Percentiles rank a stretch among this genome's conserved stretches.
Evolutionary conservation across 805 yeast genomes (phyloP).

Genomic region (Kazachstania taianensis): DNA sequence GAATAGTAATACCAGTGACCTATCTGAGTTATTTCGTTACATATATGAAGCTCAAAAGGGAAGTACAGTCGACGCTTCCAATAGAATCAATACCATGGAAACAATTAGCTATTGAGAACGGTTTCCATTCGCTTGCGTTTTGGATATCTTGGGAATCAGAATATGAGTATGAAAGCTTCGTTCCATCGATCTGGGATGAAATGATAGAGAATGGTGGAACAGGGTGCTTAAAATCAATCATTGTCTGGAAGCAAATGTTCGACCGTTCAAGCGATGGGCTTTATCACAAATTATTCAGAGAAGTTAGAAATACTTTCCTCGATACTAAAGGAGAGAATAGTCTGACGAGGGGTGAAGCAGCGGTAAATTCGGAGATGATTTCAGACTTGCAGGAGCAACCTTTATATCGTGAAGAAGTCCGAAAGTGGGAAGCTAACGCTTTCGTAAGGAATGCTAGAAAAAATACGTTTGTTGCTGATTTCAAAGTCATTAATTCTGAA

Average conservation of each 20-base stretch:
- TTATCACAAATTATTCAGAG: slow-evolving; percentile 6
- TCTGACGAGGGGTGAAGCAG: neutral
- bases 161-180: slow-evolving; percentile 8
- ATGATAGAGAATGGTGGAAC: slow-evolving; percentile 12
- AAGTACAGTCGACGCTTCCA: slow-evolving; percentile 6
- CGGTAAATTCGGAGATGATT: neutral
- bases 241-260: slow-evolving; percentile 19
- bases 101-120: slow-evolving; percentile 10
- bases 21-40: slow-evolving; percentile 16
- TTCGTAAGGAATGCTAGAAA: slow-evolving; percentile 13
- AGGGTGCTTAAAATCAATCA: slow-evolving; percentile 9
- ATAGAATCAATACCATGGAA: slow-evolving; percentile 16
- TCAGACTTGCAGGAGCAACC: neutral
- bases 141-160: slow-evolving; percentile 11
- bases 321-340: neutral
- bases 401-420: too few relatives aligned
- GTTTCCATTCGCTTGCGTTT: slow-evolving; percentile 9
- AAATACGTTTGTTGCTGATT: slow-evolving; percentile 17
- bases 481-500: slow-evolving; percentile 9
- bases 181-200: slow-evolving; percentile 12
- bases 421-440: slow-evolving; percentile 11
- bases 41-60: slow-evolving; percentile 11
- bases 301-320: slow-evolving; percentile 2
- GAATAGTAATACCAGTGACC: slow-evolving; percentile 25
- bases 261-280: slow-evolving; percentile 1